Evolutionary conservation across 176 grass and related monocot genomes (phyloP), one percentile per base, ranked within the genome.

Genomic region (Luzula sylvatica): DNA sequence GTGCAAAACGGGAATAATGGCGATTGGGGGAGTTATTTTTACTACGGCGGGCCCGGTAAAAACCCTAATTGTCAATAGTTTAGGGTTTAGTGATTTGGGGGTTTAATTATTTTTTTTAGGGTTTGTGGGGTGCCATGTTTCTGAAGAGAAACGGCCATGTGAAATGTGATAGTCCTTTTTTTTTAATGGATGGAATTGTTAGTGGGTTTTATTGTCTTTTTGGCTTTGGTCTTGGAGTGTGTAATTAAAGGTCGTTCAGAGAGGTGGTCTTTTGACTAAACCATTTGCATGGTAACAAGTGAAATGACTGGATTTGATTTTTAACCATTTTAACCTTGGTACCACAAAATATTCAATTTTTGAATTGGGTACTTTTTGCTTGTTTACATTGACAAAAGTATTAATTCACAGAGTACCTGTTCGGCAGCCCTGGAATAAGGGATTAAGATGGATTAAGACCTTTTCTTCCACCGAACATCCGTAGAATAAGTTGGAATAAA

Each of bases 61-160:
- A 87, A 77, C 88, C 69, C 78, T 28, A 87, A 49, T 55, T 94
- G 88, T 74, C 75, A 53, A 48, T 82, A 75, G 62, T 11, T 23
- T 2, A 3, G 20, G 59, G 42, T 46, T 41, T 42, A 17, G 46
- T 64, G 59, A 43, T 68, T 45, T n/a, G 56, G 61, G 40, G 72
- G 47, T 75, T 67, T 70, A n/a, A n/a, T 27, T 50, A 35, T 56
- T 66, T 46, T 58, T 53, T 51, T 67, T 58, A 15, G 20, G 48
- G 18, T 58, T 41, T 50, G 38, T 66, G 29, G n/a, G n/a, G 50
- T 82, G 59, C 55, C 71, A 67, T 46, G 69, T 84, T 87, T 87
- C 88, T 83, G 78, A 94, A 94, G 82, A 83, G 82, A 87, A 87
- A 74, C 88, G 74, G 88, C 65, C 77, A 80, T 81, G 72, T 85